Evolutionary conservation across 2,329 filamentous ascomycete genomes (phyloP).

Genomic region (Colletotrichum spinosum): DNA sequence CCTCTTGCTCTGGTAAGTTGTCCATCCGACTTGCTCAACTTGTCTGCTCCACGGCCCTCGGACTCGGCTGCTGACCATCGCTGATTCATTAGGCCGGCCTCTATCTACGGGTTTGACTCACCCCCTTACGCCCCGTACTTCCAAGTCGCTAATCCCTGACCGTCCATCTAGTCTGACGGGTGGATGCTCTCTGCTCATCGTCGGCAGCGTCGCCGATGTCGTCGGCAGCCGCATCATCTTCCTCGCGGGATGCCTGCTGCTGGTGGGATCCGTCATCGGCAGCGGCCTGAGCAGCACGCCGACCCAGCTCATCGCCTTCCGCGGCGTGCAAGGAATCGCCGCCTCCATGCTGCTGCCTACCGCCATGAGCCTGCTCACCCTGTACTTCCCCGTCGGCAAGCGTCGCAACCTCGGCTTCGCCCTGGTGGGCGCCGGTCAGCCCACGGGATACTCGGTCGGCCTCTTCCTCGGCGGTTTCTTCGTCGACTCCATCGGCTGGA

Average conservation of each 20-base stretch:
- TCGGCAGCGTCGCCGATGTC: conserved; percentile 43
- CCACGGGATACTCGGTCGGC: conserved; percentile 62
- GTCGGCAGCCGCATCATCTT: conserved; percentile 48
- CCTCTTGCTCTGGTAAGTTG: no score
- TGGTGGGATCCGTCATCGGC: conserved; percentile 46
- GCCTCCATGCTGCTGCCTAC: conserved; percentile 50
- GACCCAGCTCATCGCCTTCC: conserved; percentile 50
- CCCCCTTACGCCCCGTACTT: no score
- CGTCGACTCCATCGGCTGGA: conserved; percentile 60
- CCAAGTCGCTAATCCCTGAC: no score
- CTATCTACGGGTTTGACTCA: no score
- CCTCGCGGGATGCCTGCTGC: conserved; percentile 47
- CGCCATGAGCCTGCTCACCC: conserved; percentile 49
- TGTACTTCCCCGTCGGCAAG: conserved; percentile 45
- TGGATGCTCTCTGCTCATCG: no score
- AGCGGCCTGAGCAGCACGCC: conserved; percentile 55
- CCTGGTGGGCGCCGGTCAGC: conserved; percentile 57
- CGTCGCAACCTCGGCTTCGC: conserved; percentile 55
- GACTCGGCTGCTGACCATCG: no score
- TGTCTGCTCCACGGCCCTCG: no score
- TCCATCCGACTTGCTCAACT: no score
- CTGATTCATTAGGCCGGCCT: no score
- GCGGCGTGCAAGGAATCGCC: conserved; percentile 54
- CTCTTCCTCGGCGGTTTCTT: conserved; percentile 62
- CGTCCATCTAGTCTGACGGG: no score